A percentile compares a stretch with the other conserved stretches of the same genome.
Conservation (phyloP, 345 rosid genomes). For the Syzygium jambos region DNA sequence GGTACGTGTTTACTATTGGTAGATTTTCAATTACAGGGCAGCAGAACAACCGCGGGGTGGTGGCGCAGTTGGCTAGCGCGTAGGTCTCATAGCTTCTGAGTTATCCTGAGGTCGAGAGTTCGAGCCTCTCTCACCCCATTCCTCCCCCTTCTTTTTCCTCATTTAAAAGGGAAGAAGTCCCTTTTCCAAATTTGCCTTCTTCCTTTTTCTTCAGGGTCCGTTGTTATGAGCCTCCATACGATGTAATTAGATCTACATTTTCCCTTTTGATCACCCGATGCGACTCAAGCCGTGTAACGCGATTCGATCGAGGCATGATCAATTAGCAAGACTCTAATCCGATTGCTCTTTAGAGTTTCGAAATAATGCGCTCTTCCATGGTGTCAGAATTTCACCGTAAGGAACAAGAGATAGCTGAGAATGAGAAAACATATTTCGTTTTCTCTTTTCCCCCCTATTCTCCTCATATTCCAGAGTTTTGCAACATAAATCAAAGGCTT, state of each 20-base stretch:
- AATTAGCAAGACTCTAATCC: not conserved
- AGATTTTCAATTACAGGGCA: rapidly evolving
- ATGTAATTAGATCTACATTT: too few species aligned
- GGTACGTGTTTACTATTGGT: not conserved
- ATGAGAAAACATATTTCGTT: too few species aligned
- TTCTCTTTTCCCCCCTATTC: too few species aligned
- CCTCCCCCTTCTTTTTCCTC: not conserved
- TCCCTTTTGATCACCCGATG: too few species aligned
- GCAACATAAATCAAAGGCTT: not conserved
- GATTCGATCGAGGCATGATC: not conserved
- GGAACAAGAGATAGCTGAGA: too few species aligned
- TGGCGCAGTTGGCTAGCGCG: conserved; percentile 55
- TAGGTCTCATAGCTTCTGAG: conserved; percentile 50
- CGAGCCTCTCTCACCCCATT: conserved; percentile 35
- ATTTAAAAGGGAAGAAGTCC: not conserved
- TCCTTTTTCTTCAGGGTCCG: not conserved
- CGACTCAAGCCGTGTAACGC: not conserved
- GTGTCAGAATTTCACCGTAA: not conserved
- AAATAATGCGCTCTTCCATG: not conserved
- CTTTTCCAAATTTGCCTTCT: not conserved
- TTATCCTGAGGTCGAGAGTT: conserved; percentile 94
- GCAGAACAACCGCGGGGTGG: not conserved
- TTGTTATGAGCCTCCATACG: too few species aligned
- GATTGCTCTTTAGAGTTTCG: not conserved
- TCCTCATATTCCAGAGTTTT: not conserved